These are phyloP conservation scores for Colletotrichum costaricense DNA, from an alignment of 2,329 filamentous ascomycete species.

Conservation along the genomic window DNA sequence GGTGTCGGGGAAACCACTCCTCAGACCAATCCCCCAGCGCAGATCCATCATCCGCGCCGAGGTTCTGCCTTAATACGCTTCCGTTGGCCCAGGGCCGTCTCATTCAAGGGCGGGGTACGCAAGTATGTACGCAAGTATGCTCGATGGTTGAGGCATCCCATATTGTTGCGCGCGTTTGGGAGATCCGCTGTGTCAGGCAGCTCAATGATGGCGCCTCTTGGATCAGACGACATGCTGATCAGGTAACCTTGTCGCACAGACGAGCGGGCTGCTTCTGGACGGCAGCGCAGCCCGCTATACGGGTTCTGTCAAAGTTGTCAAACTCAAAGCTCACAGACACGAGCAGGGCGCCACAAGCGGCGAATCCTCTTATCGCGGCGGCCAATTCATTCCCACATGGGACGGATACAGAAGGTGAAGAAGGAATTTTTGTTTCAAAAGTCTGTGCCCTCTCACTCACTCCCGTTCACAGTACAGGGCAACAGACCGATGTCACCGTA, in stretches of 20 bases:
- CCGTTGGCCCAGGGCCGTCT: conserved; percentile 9
- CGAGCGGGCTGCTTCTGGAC: not conserved
- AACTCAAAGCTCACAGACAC: conserved; percentile 12
- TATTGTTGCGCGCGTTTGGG: not conserved
- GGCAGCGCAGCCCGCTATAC: not conserved
- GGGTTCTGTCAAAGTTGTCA: conserved; percentile 20
- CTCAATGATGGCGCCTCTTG: conserved; percentile 4
- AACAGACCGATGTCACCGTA: conserved; percentile 24
- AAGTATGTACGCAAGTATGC: not conserved
- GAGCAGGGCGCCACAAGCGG: not conserved
- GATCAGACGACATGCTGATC: conserved; percentile 34
- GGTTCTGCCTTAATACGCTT: conserved; percentile 10
- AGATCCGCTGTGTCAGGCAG: conserved; percentile 21
- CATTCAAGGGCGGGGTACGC: conserved; percentile 6
- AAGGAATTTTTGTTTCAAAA: not conserved
- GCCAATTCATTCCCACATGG: conserved; percentile 21
- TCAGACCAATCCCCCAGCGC: conserved; percentile 4
- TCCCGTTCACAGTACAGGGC: not conserved
- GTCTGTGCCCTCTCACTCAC: conserved; percentile 7
- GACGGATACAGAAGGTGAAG: conserved; percentile 16
- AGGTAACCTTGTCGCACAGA: conserved; percentile 25
- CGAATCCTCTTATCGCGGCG: not conserved
- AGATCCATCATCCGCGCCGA: conserved; percentile 3
- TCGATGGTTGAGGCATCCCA: conserved; percentile 9
- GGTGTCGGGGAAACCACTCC: not conserved